These are phyloP conservation scores for Kazachstania sp. DNA, from an alignment of 1,139 yeast genomes.

Conservation along the genomic window DNA sequence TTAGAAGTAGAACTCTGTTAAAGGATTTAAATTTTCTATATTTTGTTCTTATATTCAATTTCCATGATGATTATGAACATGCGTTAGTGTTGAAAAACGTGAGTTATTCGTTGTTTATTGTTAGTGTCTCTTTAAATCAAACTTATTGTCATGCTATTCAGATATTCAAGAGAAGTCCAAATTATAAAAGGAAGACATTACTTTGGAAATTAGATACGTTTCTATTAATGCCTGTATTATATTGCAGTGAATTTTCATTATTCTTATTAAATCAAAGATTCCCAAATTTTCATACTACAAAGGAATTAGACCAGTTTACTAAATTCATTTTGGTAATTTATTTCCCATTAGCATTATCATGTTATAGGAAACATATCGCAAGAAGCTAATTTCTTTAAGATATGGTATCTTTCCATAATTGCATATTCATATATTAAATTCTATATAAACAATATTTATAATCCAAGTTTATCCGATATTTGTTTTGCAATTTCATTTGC, in stretches of 20 bases:
- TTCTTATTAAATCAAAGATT: conserved; percentile 43
- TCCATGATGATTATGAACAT: conserved; percentile 41
- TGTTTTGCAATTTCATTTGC: conserved; percentile 26
- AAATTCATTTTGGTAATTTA: conserved; percentile 25
- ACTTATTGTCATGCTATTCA: conserved; percentile 22
- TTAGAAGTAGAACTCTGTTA: conserved; percentile 16
- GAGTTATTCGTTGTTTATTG: conserved; percentile 29
- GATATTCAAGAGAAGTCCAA: conserved; percentile 30
- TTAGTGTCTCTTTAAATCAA: conserved; percentile 23
- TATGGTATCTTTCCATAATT: not conserved
- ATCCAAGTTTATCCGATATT: conserved; percentile 8
- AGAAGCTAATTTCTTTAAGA: not conserved
- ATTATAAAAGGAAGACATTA: conserved; percentile 34
- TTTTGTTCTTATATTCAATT: conserved; percentile 37
- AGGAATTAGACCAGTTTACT: conserved; percentile 16
- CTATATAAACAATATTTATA: conserved; percentile 3
- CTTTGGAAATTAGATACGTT: conserved; percentile 38
- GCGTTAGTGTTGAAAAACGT: conserved; percentile 28
- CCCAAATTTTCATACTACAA: conserved; percentile 32
- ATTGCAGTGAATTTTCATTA: conserved; percentile 45
- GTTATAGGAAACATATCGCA: conserved; percentile 15
- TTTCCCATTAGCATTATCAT: conserved; percentile 28
- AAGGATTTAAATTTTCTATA: conserved; percentile 42
- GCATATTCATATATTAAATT: not conserved
- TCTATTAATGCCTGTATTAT: conserved; percentile 40